Percentiles rank a stretch among this genome's conserved stretches.
These are phyloP conservation scores for Pseudogymnoascus sp. DNA, from an alignment of 2,329 filamentous ascomycete species.

Conservation along the genomic window DNA sequence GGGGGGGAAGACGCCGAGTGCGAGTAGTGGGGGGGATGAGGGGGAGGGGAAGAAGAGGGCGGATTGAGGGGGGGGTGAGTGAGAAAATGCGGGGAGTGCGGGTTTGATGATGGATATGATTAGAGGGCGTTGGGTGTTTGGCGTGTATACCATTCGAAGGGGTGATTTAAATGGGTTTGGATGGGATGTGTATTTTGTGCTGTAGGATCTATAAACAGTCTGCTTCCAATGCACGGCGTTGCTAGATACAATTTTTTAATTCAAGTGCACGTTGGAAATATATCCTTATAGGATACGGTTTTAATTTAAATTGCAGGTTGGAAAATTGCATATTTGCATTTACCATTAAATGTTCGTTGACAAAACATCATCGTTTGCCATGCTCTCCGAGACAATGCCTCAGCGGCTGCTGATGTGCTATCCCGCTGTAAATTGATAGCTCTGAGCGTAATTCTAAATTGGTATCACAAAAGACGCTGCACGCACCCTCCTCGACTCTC, in stretches of 20 bases:
- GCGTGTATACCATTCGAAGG: neutral
- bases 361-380: neutral
- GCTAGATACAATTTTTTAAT: too few relatives aligned
- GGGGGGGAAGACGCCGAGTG: conserved; percentile 19
- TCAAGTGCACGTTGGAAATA: too few relatives aligned
- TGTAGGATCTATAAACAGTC: neutral
- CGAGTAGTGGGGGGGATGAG: conserved; percentile 26
- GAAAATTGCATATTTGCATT: neutral
- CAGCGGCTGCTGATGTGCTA: neutral
- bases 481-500: neutral
- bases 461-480: neutral
- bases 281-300: too few relatives aligned
- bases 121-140: neutral
- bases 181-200: neutral
- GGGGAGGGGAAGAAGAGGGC: conserved; percentile 25
- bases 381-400: neutral
- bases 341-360: neutral
- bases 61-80: conserved; percentile 14
- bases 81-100: too few relatives aligned
- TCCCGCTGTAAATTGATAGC: neutral
- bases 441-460: neutral
- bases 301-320: neutral
- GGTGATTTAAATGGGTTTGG: neutral
- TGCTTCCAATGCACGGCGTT: neutral
- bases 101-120: neutral